These are phyloP conservation scores for Brachypodium distachyon DNA, from an alignment of 202 grass and related monocot species.

Conservation along the genomic window DNA sequence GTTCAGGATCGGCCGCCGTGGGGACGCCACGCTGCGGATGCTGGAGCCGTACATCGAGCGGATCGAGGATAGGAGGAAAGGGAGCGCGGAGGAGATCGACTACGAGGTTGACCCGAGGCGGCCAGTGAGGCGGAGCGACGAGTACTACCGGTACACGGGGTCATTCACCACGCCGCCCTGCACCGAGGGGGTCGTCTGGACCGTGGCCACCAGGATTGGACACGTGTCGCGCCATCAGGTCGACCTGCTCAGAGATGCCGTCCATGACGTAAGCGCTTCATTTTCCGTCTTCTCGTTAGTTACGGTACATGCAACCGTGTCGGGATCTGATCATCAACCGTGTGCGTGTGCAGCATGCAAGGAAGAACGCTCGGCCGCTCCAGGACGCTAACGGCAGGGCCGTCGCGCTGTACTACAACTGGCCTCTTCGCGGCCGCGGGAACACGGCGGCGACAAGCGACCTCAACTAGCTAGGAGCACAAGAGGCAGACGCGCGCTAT, in stretches of 20 bases:
- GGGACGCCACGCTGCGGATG: slow-evolving; percentile 22
- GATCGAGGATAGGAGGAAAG: slow-evolving; percentile 11
- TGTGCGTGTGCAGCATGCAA: slow-evolving; percentile 11
- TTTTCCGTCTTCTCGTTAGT: neutral
- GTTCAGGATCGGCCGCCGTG: slow-evolving; percentile 3
- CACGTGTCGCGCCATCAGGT: slow-evolving; percentile 42
- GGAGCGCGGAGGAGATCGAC: slow-evolving; percentile 29
- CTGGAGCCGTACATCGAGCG: slow-evolving; percentile 39
- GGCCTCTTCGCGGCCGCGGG: neutral
- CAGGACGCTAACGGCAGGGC: slow-evolving; percentile 30
- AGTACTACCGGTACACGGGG: slow-evolving; percentile 55
- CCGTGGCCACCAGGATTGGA: slow-evolving; percentile 28
- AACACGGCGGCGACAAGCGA: too few species aligned
- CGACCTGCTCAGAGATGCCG: slow-evolving; percentile 33
- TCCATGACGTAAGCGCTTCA: slow-evolving; percentile 42
- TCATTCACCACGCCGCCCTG: slow-evolving; percentile 70
- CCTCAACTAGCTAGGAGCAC: neutral
- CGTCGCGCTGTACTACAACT: slow-evolving; percentile 20
- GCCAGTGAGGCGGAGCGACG: slow-evolving; percentile 26
- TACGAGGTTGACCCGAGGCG: slow-evolving; percentile 30
- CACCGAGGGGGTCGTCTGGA: slow-evolving; percentile 51
- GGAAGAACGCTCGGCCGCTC: slow-evolving; percentile 41
- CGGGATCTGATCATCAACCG: neutral
- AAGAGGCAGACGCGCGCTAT: too few species aligned
- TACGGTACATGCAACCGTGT: neutral